phyloP scores from a whole-genome alignment of 2,329 filamentous ascomycete genomes.

The Curvularia verruculosa region DNA sequence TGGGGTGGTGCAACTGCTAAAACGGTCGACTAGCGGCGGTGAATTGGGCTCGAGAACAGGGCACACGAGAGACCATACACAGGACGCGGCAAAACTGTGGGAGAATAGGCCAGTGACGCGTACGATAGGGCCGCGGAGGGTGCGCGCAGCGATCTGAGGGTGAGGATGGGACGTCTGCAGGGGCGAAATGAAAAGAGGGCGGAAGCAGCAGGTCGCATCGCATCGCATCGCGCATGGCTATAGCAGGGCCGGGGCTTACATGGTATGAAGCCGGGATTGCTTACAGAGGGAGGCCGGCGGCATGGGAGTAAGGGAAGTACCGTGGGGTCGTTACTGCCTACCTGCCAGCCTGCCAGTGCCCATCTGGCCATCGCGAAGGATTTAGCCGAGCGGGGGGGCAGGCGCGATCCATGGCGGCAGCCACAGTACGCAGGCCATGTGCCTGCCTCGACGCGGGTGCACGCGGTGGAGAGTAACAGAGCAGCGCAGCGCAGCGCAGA shows the following conservation, averaged over 20 bases:
- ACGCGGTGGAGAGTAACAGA: too few species aligned
- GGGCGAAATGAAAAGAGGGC: conserved; percentile 33
- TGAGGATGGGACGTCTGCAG: conserved; percentile 25
- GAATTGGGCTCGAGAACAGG: conserved; percentile 30
- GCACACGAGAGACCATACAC: conserved; percentile 2
- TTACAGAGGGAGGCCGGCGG: background rate
- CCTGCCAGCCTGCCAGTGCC: too few species aligned
- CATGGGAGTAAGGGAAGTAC: conserved; percentile 11
- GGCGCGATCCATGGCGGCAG: background rate
- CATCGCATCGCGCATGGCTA: conserved; percentile 19
- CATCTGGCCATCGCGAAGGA: conserved; percentile 16
- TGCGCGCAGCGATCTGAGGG: conserved; percentile 18
- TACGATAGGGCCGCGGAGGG: conserved; percentile 24
- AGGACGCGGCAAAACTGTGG: conserved; percentile 28
- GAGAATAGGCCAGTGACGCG: conserved; percentile 31
- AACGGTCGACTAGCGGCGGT: conserved; percentile 45
- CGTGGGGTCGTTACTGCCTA: conserved; percentile 21
- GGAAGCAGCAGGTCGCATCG: conserved; percentile 22
- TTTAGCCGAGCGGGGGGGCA: conserved; percentile 31
- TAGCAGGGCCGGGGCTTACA: conserved; percentile 22
- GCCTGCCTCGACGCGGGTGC: background rate
- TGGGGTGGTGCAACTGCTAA: conserved; percentile 38
- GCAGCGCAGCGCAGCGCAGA: too few species aligned
- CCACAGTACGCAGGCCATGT: background rate
- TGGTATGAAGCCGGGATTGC: conserved; percentile 2